Base-by-base conservation (phyloP, 345 rosid species). In the Melaleuca quinquenervia region DNA sequence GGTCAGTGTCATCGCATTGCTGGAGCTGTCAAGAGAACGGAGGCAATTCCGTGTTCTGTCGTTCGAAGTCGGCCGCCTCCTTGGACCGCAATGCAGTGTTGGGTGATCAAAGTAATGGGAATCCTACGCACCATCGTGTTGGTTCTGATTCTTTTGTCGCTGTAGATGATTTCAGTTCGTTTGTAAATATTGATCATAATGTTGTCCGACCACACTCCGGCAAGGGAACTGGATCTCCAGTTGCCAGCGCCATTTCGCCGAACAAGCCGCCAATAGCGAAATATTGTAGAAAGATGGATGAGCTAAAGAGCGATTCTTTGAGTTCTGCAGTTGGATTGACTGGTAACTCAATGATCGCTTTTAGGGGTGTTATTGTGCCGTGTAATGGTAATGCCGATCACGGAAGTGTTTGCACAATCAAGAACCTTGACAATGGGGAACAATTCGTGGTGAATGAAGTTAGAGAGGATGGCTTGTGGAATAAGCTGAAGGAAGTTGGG, bases 381-480 rank as follows among this genome's bases (percentile, higher is more conserved):
- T 74, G 85, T 52, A 85, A 50, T 14, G 86, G 50, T 85, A 86
- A 80, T 49, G 83, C 80, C 70, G 84, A 85, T 82, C 84, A 87
- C 84, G 92, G 89, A 74, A 92, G 90, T 84, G 93, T 84, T 56
- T 95, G 99, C 89, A 90, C 94, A 7, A 94, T 97, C 48, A 94
- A 90, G 92, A 93, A 97, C 90, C 98, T 97, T 26, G 99, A 96
- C 87, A 94, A 94, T 82, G 99, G 98, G 82, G 91, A 94, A 84
- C 92, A 94, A 90, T 96, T 97, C 90, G 95, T 97, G 86, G 96
- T 96, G 82, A 95, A 97, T 76, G 98, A 96, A 94, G 85, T 94
- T 87, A 91, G 90, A 89, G 96, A 95, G 87, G 98, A 95, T 82
- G 88, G 99, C 89, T 91, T 84, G 70, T 93, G 94, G 92, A 91